Conservation (phyloP, 108 stramenopile species). For the Chaetoceros muelleri region DNA sequence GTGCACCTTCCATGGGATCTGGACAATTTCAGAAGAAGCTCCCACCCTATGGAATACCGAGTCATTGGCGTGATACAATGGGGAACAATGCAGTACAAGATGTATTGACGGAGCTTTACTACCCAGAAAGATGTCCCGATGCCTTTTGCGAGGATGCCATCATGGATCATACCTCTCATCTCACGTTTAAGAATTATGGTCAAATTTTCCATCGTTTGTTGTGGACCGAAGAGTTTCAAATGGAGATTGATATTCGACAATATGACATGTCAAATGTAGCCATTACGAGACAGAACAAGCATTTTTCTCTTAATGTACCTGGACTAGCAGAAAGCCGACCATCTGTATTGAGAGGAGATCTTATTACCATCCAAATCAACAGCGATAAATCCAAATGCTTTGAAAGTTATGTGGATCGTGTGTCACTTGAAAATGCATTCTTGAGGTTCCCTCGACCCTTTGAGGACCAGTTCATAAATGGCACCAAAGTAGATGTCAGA, state of each 20-base stretch:
- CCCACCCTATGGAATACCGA: background rate
- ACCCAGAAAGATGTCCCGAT: background rate
- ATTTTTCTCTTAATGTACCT: constrained; percentile 24
- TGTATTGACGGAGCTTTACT: background rate
- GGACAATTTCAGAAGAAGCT: background rate
- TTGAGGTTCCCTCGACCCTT: constrained; percentile 27
- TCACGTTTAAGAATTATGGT: constrained; percentile 19
- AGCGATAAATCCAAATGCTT: constrained; percentile 12
- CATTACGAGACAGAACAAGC: constrained; percentile 14
- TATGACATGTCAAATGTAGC: constrained; percentile 35
- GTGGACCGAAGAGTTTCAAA: constrained; percentile 36
- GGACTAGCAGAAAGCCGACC: constrained; percentile 54
- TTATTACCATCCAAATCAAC: constrained; percentile 20
- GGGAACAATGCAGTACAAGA: constrained; percentile 6
- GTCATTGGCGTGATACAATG: constrained; percentile 1
- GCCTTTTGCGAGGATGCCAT: background rate
- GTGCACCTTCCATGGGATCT: background rate
- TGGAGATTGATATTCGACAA: constrained; percentile 24
- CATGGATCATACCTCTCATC: constrained; percentile 10
- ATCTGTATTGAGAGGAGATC: constrained; percentile 47
- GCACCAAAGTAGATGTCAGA: constrained; percentile 35
- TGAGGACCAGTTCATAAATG: constrained; percentile 4
- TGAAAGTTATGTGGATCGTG: constrained; percentile 23
- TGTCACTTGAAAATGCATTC: constrained; percentile 21
- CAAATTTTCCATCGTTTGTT: constrained; percentile 32